Percentiles rank a stretch among this genome's conserved stretches.
phyloP scores from a whole-genome alignment of 2,329 filamentous ascomycete genomes.

The Epichloe sibirici region DNA sequence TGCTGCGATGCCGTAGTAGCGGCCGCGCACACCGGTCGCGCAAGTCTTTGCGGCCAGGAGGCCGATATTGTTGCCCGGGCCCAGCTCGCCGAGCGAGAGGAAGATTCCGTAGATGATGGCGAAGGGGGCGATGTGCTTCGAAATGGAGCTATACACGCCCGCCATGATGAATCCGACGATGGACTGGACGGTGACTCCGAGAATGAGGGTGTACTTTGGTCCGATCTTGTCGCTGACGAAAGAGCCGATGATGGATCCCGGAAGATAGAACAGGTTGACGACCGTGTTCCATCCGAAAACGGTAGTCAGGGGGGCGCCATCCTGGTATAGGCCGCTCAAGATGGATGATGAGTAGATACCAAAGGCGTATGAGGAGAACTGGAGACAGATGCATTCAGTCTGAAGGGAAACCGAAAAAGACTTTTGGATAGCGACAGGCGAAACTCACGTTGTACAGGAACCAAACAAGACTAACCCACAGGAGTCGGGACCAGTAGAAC shows the following conservation, averaged over 20 bases:
- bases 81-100: slow-evolving; percentile 38
- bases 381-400: slow-evolving; percentile 66
- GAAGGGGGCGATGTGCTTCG: slow-evolving; percentile 28
- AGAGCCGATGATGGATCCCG: slow-evolving; percentile 66
- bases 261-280: slow-evolving; percentile 81
- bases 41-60: slow-evolving; percentile 78
- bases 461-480: slow-evolving; percentile 64
- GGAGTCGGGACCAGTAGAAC: slow-evolving; percentile 63
- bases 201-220: slow-evolving; percentile 59
- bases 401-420: no score
- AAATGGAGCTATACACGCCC: slow-evolving; percentile 46
- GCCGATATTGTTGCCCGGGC: slow-evolving; percentile 86
- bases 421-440: no score
- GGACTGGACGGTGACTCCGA: slow-evolving; percentile 61
- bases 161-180: slow-evolving; percentile 84
- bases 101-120: slow-evolving; percentile 26
- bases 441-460: no score
- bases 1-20: slow-evolving; percentile 60
- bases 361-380: slow-evolving; percentile 60
- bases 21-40: slow-evolving; percentile 71
- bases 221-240: slow-evolving; percentile 69
- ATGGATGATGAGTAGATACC: slow-evolving; percentile 55
- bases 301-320: slow-evolving; percentile 53
- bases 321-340: slow-evolving; percentile 52
- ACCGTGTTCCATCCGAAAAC: slow-evolving; percentile 81